A percentile compares a stretch with the other conserved stretches of the same genome.
phyloP scores from a whole-genome alignment of 116 monocot genomes.

The Trichopus zeylanicus region DNA sequence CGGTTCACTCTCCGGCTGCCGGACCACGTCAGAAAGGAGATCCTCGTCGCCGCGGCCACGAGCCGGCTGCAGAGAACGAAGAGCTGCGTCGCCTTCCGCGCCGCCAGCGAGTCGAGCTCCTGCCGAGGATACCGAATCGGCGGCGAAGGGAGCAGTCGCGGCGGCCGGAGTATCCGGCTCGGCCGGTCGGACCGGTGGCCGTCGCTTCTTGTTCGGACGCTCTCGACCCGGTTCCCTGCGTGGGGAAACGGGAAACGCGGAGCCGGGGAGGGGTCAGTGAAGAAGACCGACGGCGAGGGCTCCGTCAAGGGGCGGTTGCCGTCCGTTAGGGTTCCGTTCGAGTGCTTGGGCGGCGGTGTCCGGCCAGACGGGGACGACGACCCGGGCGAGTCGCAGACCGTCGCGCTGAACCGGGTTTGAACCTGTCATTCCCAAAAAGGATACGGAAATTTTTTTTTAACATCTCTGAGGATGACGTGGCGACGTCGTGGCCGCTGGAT shows the following conservation, averaged over 20 bases:
- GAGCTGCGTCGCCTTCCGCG: constrained; percentile 18
- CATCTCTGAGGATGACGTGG: neutral
- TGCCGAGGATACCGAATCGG: constrained; percentile 6
- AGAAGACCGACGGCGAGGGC: neutral
- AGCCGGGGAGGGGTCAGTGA: neutral
- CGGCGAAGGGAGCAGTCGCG: constrained; percentile 5
- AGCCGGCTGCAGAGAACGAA: constrained; percentile 17
- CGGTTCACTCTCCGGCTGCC: constrained; percentile 48
- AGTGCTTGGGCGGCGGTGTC: constrained; percentile 1
- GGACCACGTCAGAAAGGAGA: constrained; percentile 33
- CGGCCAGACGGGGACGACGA: neutral
- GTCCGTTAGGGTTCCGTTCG: constrained; percentile 1
- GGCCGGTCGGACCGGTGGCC: constrained; percentile 8
- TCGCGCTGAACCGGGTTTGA: constrained; percentile 3
- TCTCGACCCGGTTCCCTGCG: neutral
- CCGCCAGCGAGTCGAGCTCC: constrained; percentile 23
- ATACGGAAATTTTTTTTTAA: neutral
- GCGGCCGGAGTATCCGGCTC: neutral
- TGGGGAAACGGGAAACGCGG: neutral
- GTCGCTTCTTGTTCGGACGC: neutral
- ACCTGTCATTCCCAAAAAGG: neutral
- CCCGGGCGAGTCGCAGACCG: neutral
- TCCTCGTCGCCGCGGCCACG: constrained; percentile 15
- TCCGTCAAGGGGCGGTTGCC: neutral
- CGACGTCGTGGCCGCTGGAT: neutral